A percentile compares a stretch with the other conserved stretches of the same genome.
Conservation (phyloP, 2,329 filamentous ascomycete genomes). For the Xylaria sp. region DNA sequence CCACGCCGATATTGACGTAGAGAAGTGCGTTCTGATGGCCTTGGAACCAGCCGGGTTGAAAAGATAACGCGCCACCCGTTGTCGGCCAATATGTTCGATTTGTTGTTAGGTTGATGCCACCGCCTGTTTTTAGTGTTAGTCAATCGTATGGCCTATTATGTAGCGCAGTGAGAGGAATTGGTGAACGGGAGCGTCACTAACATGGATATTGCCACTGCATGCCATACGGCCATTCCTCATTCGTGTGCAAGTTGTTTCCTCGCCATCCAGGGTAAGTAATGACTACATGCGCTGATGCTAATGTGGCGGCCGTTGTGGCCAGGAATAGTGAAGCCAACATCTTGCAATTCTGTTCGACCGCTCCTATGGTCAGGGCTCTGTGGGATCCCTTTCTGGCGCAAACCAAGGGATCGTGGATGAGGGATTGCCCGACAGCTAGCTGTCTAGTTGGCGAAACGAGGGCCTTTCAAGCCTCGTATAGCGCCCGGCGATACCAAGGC, state of each 20-base stretch:
- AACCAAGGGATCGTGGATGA: constrained; percentile 1
- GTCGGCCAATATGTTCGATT: constrained; percentile 95
- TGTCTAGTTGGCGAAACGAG: background rate
- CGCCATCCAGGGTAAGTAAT: constrained; percentile 86
- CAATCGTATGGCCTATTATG: background rate
- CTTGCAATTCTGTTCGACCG: constrained; percentile 23
- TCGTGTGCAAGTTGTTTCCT: constrained; percentile 84
- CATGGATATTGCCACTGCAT: constrained; percentile 97
- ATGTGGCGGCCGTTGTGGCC: constrained; percentile 51
- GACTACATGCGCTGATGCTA: constrained; percentile 74
- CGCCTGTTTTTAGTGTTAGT: constrained; percentile 61
- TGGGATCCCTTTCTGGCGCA: background rate
- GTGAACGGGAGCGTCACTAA: constrained; percentile 52
- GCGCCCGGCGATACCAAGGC: background rate
- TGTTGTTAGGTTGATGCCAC: constrained; percentile 74
- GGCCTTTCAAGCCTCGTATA: background rate
- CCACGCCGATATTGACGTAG: constrained; percentile 90
- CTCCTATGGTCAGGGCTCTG: background rate
- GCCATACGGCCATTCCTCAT: constrained; percentile 80
- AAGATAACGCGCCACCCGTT: constrained; percentile 80
- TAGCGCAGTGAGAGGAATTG: background rate
- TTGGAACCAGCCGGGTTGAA: constrained; percentile 96
- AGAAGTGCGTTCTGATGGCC: constrained; percentile 83
- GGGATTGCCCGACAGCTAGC: background rate
- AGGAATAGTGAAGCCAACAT: constrained; percentile 56